Conservation (phyloP, 768 basidiomycete genomes). For the Tylopilus intermedius region DNA sequence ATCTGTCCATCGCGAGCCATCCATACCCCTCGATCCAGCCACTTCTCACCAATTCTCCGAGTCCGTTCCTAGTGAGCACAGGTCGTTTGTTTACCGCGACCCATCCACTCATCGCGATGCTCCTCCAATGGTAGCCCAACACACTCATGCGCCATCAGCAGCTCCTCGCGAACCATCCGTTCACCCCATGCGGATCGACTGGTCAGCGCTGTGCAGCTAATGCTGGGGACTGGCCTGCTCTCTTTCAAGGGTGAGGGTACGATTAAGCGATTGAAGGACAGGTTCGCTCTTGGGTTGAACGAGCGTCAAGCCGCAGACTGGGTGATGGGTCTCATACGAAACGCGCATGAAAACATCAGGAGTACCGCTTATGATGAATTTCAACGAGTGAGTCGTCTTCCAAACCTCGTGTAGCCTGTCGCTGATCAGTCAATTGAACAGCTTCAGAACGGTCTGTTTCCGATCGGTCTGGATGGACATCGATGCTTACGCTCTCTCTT, state of each 20-base stretch:
- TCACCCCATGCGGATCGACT: slow-evolving; percentile 91
- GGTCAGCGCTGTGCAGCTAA: slow-evolving; percentile 80
- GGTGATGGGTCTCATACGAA: slow-evolving; percentile 84
- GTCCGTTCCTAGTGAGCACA: too few species aligned
- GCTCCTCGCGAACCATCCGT: too few species aligned
- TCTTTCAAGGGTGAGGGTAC: slow-evolving; percentile 96
- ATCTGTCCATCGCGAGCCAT: too few species aligned
- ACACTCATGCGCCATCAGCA: too few species aligned
- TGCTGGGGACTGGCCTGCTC: slow-evolving; percentile 92
- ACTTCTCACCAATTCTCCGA: too few species aligned
- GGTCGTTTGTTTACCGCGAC: too few species aligned
- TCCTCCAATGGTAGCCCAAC: too few species aligned
- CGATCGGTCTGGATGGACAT: background rate
- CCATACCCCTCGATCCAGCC: too few species aligned
- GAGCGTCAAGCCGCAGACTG: slow-evolving; percentile 92
- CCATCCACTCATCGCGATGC: too few species aligned
- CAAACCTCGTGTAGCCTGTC: background rate
- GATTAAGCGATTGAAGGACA: slow-evolving; percentile 78
- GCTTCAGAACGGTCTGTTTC: slow-evolving; percentile 45
- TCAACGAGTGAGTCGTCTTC: slow-evolving; percentile 61
- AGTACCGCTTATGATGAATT: slow-evolving; percentile 96
- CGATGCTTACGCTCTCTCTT: background rate
- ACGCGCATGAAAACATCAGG: slow-evolving; percentile 92
- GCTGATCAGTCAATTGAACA: slow-evolving; percentile 16
- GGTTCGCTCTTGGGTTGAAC: slow-evolving; percentile 76